These are phyloP conservation scores for Aspergillus saccharolyticus DNA, from an alignment of 495 filamentous ascomycete species.

Conservation along the genomic window DNA sequence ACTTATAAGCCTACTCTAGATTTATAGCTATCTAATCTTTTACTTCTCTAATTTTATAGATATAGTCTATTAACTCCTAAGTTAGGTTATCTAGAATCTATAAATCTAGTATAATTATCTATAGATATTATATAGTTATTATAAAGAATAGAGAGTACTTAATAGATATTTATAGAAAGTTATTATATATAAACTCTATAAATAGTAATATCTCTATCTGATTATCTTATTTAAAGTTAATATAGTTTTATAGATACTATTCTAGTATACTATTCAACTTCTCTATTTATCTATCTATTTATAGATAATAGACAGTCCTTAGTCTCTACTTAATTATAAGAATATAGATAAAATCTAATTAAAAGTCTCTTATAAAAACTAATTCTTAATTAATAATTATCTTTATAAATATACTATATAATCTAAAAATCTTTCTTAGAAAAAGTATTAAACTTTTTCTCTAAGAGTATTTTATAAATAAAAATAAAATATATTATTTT, in stretches of 20 bases:
- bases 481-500: background rate
- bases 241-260: slow-evolving; percentile 7
- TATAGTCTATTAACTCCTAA: background rate
- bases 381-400: background rate
- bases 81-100: background rate
- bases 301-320: slow-evolving; percentile 6
- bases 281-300: slow-evolving; percentile 8
- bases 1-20: background rate
- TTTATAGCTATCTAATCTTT: background rate
- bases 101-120: background rate
- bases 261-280: slow-evolving; percentile 5
- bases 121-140: background rate
- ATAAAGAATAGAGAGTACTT: background rate
- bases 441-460: background rate
- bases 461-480: background rate
- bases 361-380: background rate
- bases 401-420: background rate
- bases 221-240: slow-evolving; percentile 9
- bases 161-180: slow-evolving; percentile 1
- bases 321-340: slow-evolving; percentile 1
- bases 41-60: background rate
- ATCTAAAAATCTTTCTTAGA: background rate
- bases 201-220: slow-evolving; percentile 2
- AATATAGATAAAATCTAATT: slow-evolving; percentile 6
- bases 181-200: slow-evolving; percentile 11